Evolutionary conservation across 2,329 filamentous ascomycete species (phyloP).

Genomic region (Volutella citrinella): DNA sequence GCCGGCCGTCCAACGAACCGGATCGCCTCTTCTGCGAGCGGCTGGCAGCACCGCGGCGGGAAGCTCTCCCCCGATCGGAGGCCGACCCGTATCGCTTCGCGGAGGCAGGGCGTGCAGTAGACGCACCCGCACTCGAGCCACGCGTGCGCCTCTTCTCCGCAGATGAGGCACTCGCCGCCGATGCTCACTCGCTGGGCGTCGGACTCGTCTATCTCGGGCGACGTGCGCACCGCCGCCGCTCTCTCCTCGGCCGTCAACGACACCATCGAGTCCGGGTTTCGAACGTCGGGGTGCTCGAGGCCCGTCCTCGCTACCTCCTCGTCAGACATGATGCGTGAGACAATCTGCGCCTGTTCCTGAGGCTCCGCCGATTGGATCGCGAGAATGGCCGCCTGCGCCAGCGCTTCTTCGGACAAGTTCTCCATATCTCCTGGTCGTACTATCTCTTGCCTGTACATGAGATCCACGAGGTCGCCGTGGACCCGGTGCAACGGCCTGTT

Average conservation of each 20-base stretch:
- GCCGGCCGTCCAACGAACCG: slow-evolving; percentile 9
- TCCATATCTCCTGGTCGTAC: slow-evolving; percentile 2
- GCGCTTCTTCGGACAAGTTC: slow-evolving; percentile 8
- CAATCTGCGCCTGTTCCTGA: slow-evolving; percentile 13
- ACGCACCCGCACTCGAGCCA: slow-evolving; percentile 13
- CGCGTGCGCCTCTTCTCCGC: slow-evolving; percentile 6
- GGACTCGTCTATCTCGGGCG: slow-evolving; percentile 1
- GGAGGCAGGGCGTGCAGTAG: slow-evolving; percentile 20
- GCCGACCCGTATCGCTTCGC: slow-evolving; percentile 15
- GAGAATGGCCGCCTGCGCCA: slow-evolving; percentile 14
- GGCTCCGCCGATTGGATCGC: slow-evolving; percentile 20
- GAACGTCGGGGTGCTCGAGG: slow-evolving; percentile 13
- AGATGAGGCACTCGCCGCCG: slow-evolving; percentile 18
- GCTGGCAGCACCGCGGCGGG: slow-evolving; percentile 21
- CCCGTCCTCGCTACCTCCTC: slow-evolving; percentile 16
- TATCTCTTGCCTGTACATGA: slow-evolving; percentile 10
- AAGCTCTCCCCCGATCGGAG: slow-evolving; percentile 17
- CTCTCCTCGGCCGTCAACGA: slow-evolving; percentile 15
- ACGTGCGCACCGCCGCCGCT: background rate
- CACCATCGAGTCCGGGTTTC: slow-evolving; percentile 8
- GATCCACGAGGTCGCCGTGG: slow-evolving; percentile 19
- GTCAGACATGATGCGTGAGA: slow-evolving; percentile 20
- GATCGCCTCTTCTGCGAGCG: slow-evolving; percentile 13
- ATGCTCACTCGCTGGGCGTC: background rate
- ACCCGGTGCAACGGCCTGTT: slow-evolving; percentile 10